phyloP scores from a whole-genome alignment of 208 protist genomes.

The Leishmania aethiopica region DNA sequence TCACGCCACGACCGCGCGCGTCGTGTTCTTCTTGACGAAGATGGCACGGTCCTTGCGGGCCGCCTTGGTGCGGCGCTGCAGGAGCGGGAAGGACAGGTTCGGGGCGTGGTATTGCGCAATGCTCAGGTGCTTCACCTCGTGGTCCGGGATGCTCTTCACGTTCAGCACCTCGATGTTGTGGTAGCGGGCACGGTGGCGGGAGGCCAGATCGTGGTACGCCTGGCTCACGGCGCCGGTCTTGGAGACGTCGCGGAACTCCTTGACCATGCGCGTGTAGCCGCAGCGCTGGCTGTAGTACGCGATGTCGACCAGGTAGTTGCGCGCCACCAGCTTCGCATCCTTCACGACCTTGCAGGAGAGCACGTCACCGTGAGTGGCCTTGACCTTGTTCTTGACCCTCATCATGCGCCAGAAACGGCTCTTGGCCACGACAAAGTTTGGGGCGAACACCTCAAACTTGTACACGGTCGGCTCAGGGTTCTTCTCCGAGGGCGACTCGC shows the following conservation, averaged over 20 bases:
- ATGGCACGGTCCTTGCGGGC: conserved; percentile 82
- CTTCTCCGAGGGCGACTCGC: conserved; percentile 93
- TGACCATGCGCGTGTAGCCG: conserved; percentile 99
- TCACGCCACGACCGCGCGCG: conserved; percentile 80
- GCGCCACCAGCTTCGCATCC: conserved; percentile 96
- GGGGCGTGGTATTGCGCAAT: conserved; percentile 93
- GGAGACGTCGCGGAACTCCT: conserved; percentile 98
- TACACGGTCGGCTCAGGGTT: conserved; percentile 95
- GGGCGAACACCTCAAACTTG: conserved; percentile 99
- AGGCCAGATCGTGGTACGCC: conserved; percentile 98
- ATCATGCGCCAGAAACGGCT: conserved; percentile 99
- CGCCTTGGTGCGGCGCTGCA: conserved; percentile 84
- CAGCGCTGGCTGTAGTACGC: conserved; percentile 98
- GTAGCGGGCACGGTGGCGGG: conserved; percentile 95
- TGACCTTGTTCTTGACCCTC: conserved; percentile 97
- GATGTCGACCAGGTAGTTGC: conserved; percentile 99
- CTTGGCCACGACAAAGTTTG: conserved; percentile 98
- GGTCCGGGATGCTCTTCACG: conserved; percentile 89
- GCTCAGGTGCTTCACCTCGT: conserved; percentile 81
- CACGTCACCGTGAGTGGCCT: conserved; percentile 98
- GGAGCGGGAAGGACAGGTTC: conserved; percentile 96
- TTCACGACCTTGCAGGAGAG: conserved; percentile 94
- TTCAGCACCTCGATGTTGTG: conserved; percentile 97
- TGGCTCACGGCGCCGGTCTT: conserved; percentile 96
- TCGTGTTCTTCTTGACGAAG: conserved; percentile 86